These are phyloP conservation scores for Peronosclerospora sorghi DNA, from an alignment of 352 stramenopile species.

Conservation along the genomic window DNA sequence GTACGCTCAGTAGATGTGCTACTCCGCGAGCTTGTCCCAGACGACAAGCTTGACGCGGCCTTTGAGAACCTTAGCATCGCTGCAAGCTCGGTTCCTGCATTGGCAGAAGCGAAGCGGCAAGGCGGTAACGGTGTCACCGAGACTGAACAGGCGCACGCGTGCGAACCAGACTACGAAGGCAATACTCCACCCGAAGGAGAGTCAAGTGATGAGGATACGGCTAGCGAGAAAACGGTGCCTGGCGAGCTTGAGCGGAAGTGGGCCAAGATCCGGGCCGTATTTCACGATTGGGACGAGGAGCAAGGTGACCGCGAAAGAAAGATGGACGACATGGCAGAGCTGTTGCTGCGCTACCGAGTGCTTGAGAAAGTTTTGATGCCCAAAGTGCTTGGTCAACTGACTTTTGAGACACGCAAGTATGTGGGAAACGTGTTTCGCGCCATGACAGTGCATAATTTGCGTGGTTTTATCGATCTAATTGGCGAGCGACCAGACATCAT, in stretches of 20 bases:
- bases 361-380: constrained; percentile 64
- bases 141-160: constrained; percentile 7
- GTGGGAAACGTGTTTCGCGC: constrained; percentile 65
- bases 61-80: constrained; percentile 39
- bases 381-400: constrained; percentile 57
- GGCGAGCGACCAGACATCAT: constrained; percentile 55
- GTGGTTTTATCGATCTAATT: constrained; percentile 50
- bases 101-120: constrained; percentile 14
- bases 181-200: constrained; percentile 31
- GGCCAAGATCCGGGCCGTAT: constrained; percentile 61
- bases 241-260: constrained; percentile 64
- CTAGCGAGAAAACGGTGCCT: constrained; percentile 49
- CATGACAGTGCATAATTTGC: constrained; percentile 61
- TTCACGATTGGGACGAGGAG: constrained; percentile 68
- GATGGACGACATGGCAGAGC: constrained; percentile 70
- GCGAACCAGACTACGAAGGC: constrained; percentile 20
- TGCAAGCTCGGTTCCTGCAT: constrained; percentile 8
- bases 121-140: constrained; percentile 13
- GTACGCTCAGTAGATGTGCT: constrained; percentile 59
- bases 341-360: constrained; percentile 59
- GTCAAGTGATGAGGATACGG: constrained; percentile 43
- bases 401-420: constrained; percentile 79
- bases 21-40: constrained; percentile 41
- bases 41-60: constrained; percentile 41
- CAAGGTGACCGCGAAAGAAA: constrained; percentile 59